Conservation (phyloP, 1,284 basidiomycete genomes). For the Microbotryomycetes sp. region DNA sequence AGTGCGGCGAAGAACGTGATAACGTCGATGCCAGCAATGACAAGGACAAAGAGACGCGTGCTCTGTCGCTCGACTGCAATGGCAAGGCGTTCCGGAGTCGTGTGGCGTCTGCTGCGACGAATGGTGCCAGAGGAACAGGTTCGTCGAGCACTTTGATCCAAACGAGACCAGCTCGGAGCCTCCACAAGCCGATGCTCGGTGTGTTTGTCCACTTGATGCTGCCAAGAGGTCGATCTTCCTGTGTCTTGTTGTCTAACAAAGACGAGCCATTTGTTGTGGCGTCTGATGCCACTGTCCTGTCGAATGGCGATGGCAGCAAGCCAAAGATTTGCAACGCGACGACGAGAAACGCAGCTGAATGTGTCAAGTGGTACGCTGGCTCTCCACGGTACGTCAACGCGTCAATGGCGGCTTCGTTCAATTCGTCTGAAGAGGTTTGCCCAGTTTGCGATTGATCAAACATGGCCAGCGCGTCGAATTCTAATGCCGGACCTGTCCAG, state of each 20-base stretch:
- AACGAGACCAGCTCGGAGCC: constrained; percentile 62
- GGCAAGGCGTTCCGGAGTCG: constrained; percentile 17
- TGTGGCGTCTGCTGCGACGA: constrained; percentile 43
- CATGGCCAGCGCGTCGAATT: constrained; percentile 45
- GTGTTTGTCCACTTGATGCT: constrained; percentile 47
- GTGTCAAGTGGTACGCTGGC: constrained; percentile 88
- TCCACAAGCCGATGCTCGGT: constrained; percentile 54
- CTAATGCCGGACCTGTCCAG: constrained; percentile 90
- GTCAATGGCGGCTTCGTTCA: constrained; percentile 61
- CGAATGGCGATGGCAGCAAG: constrained; percentile 46
- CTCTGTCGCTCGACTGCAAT: constrained; percentile 40
- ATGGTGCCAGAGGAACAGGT: constrained; percentile 58
- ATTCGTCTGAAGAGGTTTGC: constrained; percentile 46
- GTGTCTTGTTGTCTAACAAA: constrained; percentile 70
- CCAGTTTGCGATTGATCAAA: constrained; percentile 37
- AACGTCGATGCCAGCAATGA: constrained; percentile 72
- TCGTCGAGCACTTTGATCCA: constrained; percentile 85
- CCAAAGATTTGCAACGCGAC: constrained; percentile 67
- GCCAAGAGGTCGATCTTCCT: constrained; percentile 50
- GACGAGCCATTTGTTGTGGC: constrained; percentile 63
- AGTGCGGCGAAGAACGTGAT: constrained; percentile 49
- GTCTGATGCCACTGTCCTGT: constrained; percentile 45
- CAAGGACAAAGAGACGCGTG: constrained; percentile 67
- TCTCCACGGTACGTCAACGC: constrained; percentile 81
- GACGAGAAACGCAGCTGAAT: constrained; percentile 63